Evolutionary conservation across 345 rosid genomes (phyloP).

Genomic region (Gossypium ekmanianum): DNA sequence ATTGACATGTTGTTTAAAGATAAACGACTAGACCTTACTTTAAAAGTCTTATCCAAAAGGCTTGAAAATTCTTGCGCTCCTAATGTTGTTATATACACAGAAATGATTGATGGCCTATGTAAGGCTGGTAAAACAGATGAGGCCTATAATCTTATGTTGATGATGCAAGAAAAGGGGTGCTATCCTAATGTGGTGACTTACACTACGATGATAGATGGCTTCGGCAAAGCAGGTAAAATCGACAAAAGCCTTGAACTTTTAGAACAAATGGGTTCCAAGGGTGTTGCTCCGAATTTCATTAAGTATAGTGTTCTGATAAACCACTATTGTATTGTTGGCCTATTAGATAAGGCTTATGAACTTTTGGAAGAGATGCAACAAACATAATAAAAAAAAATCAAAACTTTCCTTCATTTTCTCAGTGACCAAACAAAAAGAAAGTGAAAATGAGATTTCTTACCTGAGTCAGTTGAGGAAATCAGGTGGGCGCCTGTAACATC

Average conservation of each 20-base stretch:
- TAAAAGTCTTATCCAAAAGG: constrained; percentile 13
- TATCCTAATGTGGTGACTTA: constrained; percentile 93
- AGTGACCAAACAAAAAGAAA: too few relatives aligned
- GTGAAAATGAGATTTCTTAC: too few relatives aligned
- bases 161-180: constrained; percentile 92
- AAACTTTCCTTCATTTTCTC: too few relatives aligned
- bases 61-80: constrained; percentile 84
- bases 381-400: constrained; percentile 36
- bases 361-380: constrained; percentile 90
- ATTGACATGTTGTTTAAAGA: constrained; percentile 73
- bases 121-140: too few relatives aligned
- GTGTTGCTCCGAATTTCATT: constrained; percentile 83
- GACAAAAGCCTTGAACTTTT: constrained; percentile 33
- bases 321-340: constrained; percentile 70
- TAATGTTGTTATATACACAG: constrained; percentile 78
- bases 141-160: constrained; percentile 29
- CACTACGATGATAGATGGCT: constrained; percentile 92
- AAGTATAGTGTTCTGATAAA: constrained; percentile 72
- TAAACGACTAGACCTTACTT: constrained; percentile 85
- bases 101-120: constrained; percentile 86
- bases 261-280: constrained; percentile 57
- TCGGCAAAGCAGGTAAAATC: constrained; percentile 64
- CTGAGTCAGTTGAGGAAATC: too few relatives aligned
- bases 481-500: too few relatives aligned
- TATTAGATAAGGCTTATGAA: constrained; percentile 59